Conservation (phyloP, 1,139 yeast genomes). For the Kodamaea sp. region DNA sequence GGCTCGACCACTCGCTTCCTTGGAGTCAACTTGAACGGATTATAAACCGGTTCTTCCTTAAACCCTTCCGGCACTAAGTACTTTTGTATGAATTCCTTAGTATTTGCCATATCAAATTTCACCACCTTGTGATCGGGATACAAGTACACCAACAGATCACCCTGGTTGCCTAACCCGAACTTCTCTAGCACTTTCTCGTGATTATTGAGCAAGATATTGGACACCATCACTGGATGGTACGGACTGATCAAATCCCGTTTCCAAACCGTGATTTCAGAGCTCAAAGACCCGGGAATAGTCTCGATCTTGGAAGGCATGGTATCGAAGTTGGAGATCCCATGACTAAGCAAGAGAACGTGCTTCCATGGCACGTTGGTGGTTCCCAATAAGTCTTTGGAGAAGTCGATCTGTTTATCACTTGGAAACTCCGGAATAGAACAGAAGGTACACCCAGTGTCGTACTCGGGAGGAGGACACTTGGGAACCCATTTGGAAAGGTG, state of each 20-base stretch:
- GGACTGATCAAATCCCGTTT: slow-evolving; percentile 38
- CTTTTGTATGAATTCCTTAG: slow-evolving; percentile 43
- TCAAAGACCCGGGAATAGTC: slow-evolving; percentile 42
- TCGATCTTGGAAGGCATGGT: slow-evolving; percentile 65
- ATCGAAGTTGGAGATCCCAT: slow-evolving; percentile 26
- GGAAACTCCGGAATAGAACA: slow-evolving; percentile 52
- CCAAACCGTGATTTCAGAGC: slow-evolving; percentile 29
- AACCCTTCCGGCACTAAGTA: slow-evolving; percentile 37
- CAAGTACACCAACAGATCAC: slow-evolving; percentile 37
- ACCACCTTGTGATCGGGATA: slow-evolving; percentile 57
- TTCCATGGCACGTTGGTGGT: slow-evolving; percentile 56
- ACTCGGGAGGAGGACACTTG: slow-evolving; percentile 51
- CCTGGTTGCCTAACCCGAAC: background rate
- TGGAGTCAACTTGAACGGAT: slow-evolving; percentile 30
- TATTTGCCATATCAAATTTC: slow-evolving; percentile 30
- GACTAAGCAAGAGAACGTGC: slow-evolving; percentile 55
- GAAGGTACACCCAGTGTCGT: slow-evolving; percentile 64
- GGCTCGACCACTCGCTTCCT: background rate
- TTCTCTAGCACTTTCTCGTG: slow-evolving; percentile 5
- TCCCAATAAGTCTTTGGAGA: slow-evolving; percentile 36
- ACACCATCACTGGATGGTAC: slow-evolving; percentile 52
- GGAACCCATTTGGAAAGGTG: slow-evolving; percentile 2
- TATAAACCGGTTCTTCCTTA: slow-evolving; percentile 21
- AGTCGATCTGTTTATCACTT: slow-evolving; percentile 41
- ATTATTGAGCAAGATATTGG: slow-evolving; percentile 32